Base-by-base conservation (phyloP, 1,284 basidiomycete genomes). In the Tilletiopsis washingtonensis region DNA sequence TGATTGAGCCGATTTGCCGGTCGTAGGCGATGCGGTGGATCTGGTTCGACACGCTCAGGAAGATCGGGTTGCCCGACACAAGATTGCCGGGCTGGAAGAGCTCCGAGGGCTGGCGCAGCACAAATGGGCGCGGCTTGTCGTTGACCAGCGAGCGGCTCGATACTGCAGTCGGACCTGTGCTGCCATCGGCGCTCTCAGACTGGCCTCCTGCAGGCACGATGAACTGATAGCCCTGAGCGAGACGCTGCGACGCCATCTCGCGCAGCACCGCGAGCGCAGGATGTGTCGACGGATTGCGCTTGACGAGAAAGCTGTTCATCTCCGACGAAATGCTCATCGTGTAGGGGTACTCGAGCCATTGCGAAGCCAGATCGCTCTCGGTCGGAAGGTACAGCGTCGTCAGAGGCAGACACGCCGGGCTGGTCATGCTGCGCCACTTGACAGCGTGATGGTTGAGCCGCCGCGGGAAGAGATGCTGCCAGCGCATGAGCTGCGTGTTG, bases 221-320 rank as follows among this genome's bases (percentile, higher is more conserved):
- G 67, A 97, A 89, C 72, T 98, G 93, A 74, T 96, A 98, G n/a
- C 93, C 91, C 73, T 97, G 91, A 5, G 85, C 82, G 6, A 98
- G 79, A 14, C 93, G 80, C 48, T 96, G 84, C 3, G 87, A 89
- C 1, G 88, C 86, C 87, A 97, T 93, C 45, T 89, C 90, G 26
- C 85, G 81, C 84, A 97, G 87, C 23, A 94, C 86, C 5, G 72
- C 73, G 27, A 75, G 47, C 0, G 83, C 84, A 38, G 91, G 76
- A 0, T 89, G 88, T 1, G 68, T 83, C 77, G 54, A 84, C 78
- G 50, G 84, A 21, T 54, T 48, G 47, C 61, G 59, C 42, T 73
- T 71, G 12, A 74, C 56, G 43, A 74, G 54, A 51, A 74, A 64
- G 12, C 64, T 67, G 2, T 53, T 24, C n/a, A 61, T 62, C 43